These are phyloP conservation scores for Sclerotinia spermophila DNA, from an alignment of 2,329 filamentous ascomycete species.

Conservation along the genomic window DNA sequence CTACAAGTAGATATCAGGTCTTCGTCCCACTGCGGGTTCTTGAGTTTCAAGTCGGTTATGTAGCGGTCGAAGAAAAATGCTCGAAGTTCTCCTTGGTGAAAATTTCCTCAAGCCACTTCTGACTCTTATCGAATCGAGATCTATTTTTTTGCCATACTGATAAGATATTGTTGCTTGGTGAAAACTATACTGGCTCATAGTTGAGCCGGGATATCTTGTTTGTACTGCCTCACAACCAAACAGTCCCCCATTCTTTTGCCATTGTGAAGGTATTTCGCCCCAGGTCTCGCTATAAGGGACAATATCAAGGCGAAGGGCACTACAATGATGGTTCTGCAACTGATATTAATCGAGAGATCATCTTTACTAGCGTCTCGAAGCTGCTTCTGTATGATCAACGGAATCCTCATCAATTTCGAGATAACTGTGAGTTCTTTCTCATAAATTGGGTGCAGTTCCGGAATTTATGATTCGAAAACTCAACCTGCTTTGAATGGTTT, in stretches of 20 bases:
- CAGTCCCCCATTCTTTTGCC: no score
- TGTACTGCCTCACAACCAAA: neutral
- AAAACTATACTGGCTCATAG: neutral
- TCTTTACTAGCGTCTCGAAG: neutral
- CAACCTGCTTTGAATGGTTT: accelerated
- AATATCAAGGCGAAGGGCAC: neutral
- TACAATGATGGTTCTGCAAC: neutral
- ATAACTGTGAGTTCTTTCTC: neutral
- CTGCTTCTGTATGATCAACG: neutral
- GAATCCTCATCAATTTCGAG: neutral
- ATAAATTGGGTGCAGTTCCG: neutral
- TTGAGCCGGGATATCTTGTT: neutral
- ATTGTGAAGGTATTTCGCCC: neutral
- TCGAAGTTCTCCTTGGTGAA: neutral
- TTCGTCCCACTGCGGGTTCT: no score
- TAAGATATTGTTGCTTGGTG: no score
- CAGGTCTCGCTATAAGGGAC: neutral
- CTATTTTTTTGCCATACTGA: neutral
- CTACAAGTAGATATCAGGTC: neutral
- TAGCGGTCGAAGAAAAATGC: neutral
- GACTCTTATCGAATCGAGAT: neutral
- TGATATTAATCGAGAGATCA: neutral
- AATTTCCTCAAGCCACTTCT: accelerated
- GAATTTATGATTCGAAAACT: neutral
- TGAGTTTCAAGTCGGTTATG: accelerated